phyloP scores from a whole-genome alignment of 345 rosid genomes.

The Theobroma cacao region DNA sequence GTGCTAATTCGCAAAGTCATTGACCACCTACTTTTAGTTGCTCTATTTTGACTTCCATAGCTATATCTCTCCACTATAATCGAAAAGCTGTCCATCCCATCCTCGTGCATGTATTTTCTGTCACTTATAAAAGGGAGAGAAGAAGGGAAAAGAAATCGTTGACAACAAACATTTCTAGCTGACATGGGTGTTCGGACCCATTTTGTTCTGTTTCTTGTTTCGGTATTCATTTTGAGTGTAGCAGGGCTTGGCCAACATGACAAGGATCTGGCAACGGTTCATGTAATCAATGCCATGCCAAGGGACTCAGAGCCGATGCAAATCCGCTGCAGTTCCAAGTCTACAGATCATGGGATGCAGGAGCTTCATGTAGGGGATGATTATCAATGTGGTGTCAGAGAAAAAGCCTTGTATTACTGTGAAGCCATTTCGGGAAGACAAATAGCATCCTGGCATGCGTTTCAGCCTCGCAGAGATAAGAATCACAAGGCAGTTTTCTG shows the following conservation, averaged over 20 bases:
- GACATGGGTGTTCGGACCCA: background rate
- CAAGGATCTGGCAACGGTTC: background rate
- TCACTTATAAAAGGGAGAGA: background rate
- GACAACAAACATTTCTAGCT: background rate
- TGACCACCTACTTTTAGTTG: background rate
- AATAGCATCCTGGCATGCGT: conserved; percentile 24
- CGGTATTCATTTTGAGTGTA: background rate
- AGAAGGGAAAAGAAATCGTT: background rate
- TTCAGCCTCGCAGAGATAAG: conserved; percentile 20
- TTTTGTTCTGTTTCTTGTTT: background rate
- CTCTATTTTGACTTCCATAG: background rate
- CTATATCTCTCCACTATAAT: background rate
- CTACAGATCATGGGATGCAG: background rate
- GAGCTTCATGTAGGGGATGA: background rate
- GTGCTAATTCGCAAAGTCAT: background rate
- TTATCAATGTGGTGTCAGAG: conserved; percentile 11
- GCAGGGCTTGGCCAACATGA: background rate
- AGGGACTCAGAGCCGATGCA: background rate
- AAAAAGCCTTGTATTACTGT: background rate
- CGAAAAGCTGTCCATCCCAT: background rate
- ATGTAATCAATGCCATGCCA: conserved; percentile 6
- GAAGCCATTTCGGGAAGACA: background rate
- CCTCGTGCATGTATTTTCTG: background rate
- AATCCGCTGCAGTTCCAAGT: conserved; percentile 1
- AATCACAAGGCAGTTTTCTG: conserved; percentile 14